phyloP scores from a whole-genome alignment of 805 yeast genomes.

The Phaffomyces antillensis region DNA sequence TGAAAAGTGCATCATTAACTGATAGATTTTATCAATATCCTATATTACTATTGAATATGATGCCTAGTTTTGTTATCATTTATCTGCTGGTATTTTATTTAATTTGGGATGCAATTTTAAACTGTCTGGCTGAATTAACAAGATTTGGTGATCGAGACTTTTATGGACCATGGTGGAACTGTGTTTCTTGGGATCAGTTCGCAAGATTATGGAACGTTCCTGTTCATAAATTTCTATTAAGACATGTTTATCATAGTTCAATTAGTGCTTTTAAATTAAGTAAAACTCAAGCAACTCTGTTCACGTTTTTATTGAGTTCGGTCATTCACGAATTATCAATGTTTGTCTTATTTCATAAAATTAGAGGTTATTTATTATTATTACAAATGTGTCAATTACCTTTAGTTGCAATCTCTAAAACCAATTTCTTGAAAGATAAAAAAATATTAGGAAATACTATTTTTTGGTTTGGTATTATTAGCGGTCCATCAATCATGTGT shows the following conservation, averaged over 20 bases:
- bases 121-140: slow-evolving; percentile 84
- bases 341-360: slow-evolving; percentile 74
- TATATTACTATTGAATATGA: slow-evolving; percentile 57
- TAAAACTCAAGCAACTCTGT: slow-evolving; percentile 60
- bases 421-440: slow-evolving; percentile 47
- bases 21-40: slow-evolving; percentile 45
- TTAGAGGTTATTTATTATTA: slow-evolving; percentile 72
- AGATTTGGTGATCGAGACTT: slow-evolving; percentile 85
- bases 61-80: slow-evolving; percentile 72
- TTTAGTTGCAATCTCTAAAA: slow-evolving; percentile 54
- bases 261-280: slow-evolving; percentile 67
- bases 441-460: slow-evolving; percentile 67
- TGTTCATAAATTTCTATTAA: slow-evolving; percentile 77
- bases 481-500: slow-evolving; percentile 86
- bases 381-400: slow-evolving; percentile 90
- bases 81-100: slow-evolving; percentile 77
- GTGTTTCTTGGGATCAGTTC: slow-evolving; percentile 88
- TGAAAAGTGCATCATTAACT: slow-evolving; percentile 41
- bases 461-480: slow-evolving; percentile 88
- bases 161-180: slow-evolving; percentile 98
- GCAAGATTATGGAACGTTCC: slow-evolving; percentile 94
- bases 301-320: slow-evolving; percentile 76
- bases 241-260: slow-evolving; percentile 92
- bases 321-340: slow-evolving; percentile 86
- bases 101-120: slow-evolving; percentile 93